phyloP scores from a whole-genome alignment of 2,329 filamentous ascomycete genomes.

The Colletotrichum somersetense region DNA sequence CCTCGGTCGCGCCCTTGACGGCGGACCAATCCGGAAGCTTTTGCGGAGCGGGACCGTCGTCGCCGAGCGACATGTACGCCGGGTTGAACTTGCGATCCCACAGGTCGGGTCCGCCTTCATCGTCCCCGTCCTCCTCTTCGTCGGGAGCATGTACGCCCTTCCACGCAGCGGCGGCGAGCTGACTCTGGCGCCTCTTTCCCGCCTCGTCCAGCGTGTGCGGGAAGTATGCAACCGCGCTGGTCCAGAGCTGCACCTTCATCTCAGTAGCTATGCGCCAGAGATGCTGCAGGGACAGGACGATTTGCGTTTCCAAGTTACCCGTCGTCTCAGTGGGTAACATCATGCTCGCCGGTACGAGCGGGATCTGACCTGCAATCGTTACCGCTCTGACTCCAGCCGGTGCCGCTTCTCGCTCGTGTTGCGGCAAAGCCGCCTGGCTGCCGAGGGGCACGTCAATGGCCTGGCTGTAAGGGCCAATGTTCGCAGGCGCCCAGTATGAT shows the following conservation, averaged over 20 bases:
- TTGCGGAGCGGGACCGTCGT: constrained; percentile 44
- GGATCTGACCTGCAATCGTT: constrained; percentile 90
- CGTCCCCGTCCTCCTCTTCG: constrained; percentile 62
- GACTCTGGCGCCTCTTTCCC: constrained; percentile 53
- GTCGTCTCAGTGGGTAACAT: constrained; percentile 58
- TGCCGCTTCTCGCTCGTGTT: constrained; percentile 5
- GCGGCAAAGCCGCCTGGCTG: not conserved
- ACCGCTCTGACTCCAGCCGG: constrained; percentile 56
- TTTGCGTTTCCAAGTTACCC: constrained; percentile 66
- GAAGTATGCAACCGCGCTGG: constrained; percentile 81
- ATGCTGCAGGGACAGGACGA: constrained; percentile 85
- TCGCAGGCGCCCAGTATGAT: constrained; percentile 98
- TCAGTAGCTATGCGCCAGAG: constrained; percentile 84
- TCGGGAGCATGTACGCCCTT: constrained; percentile 51
- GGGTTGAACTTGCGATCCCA: constrained; percentile 76
- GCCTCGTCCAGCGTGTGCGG: constrained; percentile 53
- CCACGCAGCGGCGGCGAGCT: constrained; percentile 64
- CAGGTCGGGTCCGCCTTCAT: constrained; percentile 68
- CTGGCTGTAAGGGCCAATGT: constrained; percentile 97
- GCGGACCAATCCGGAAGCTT: constrained; percentile 66
- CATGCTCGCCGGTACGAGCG: constrained; percentile 87
- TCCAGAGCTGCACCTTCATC: constrained; percentile 80
- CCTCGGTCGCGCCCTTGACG: constrained; percentile 53
- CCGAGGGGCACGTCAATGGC: constrained; percentile 70
- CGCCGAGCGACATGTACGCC: constrained; percentile 58